phyloP scores from a whole-genome alignment of 176 grass and related monocot species.

The Paspalum notatum region DNA sequence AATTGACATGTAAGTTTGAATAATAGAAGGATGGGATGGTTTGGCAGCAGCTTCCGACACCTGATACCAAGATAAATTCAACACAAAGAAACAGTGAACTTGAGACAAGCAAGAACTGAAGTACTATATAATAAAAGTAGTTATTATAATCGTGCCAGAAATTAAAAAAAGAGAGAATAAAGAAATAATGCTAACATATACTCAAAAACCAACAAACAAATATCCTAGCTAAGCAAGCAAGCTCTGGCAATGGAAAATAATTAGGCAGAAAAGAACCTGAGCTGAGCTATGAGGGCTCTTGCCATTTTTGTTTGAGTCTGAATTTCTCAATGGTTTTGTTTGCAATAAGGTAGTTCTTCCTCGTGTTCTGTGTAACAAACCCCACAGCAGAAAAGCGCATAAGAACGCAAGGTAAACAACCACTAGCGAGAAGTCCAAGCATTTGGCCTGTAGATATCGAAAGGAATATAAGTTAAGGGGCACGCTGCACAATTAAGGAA shows the following conservation, averaged over 20 bases:
- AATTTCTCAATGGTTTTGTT: constrained; percentile 42
- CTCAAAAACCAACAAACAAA: constrained; percentile 26
- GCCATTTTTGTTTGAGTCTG: constrained; percentile 47
- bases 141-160: not conserved
- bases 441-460: constrained; percentile 81
- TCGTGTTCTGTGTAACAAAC: constrained; percentile 56
- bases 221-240: constrained; percentile 32
- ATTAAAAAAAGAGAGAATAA: not conserved
- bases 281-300: constrained; percentile 32
- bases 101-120: not conserved
- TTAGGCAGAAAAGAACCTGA: constrained; percentile 61
- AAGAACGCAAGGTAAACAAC: constrained; percentile 64
- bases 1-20: constrained; percentile 85
- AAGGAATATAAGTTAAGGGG: constrained; percentile 30
- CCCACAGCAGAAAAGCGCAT: constrained; percentile 64
- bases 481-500: not conserved
- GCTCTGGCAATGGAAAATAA: not conserved
- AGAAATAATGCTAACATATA: constrained; percentile 35
- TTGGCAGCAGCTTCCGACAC: constrained; percentile 41
- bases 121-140: constrained; percentile 10
- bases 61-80: constrained; percentile 48
- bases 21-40: constrained; percentile 58
- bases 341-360: constrained; percentile 45
- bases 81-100: constrained; percentile 35
- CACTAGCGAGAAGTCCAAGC: constrained; percentile 91